phyloP scores from a whole-genome alignment of 1,284 basidiomycete species.

The Lentinula novae-zelandiae region DNA sequence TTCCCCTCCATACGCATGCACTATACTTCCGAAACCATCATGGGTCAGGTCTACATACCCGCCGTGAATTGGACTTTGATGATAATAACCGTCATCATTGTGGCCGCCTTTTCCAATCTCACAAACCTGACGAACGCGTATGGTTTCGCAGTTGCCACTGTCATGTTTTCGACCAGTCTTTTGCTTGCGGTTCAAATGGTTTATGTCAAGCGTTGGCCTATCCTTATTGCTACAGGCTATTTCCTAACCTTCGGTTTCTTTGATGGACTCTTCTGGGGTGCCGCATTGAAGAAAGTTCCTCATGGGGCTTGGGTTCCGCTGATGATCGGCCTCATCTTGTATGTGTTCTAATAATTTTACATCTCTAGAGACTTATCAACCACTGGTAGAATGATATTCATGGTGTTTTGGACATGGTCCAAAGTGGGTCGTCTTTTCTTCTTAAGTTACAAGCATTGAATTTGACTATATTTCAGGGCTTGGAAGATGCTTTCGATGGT shows the following conservation, averaged over 20 bases:
- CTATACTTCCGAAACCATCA: constrained; percentile 55
- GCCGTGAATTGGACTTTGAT: constrained; percentile 55
- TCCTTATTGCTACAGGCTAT: constrained; percentile 42
- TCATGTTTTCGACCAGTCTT: constrained; percentile 58
- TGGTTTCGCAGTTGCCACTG: constrained; percentile 60
- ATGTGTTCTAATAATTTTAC: not conserved
- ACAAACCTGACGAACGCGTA: constrained; percentile 44
- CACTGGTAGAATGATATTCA: constrained; percentile 34
- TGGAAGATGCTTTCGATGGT: constrained; percentile 61
- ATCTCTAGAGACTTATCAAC: not conserved
- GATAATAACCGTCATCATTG: constrained; percentile 52
- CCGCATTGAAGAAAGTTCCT: constrained; percentile 56
- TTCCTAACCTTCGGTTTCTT: constrained; percentile 60
- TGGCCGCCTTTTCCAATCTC: constrained; percentile 55
- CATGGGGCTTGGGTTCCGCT: constrained; percentile 64
- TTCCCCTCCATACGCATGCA: constrained; percentile 56
- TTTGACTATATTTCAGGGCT: constrained; percentile 26
- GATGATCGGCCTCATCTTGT: constrained; percentile 50
- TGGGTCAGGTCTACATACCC: constrained; percentile 66
- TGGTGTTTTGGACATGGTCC: constrained; percentile 64
- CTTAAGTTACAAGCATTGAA: not conserved
- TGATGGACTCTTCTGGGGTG: constrained; percentile 63
- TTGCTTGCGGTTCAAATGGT: constrained; percentile 56
- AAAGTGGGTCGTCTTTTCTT: constrained; percentile 32
- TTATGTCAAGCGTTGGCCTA: constrained; percentile 49